A percentile compares a stretch with the other conserved stretches of the same genome.
Conservation (phyloP, 768 basidiomycete genomes). For the Russula abietina region DNA sequence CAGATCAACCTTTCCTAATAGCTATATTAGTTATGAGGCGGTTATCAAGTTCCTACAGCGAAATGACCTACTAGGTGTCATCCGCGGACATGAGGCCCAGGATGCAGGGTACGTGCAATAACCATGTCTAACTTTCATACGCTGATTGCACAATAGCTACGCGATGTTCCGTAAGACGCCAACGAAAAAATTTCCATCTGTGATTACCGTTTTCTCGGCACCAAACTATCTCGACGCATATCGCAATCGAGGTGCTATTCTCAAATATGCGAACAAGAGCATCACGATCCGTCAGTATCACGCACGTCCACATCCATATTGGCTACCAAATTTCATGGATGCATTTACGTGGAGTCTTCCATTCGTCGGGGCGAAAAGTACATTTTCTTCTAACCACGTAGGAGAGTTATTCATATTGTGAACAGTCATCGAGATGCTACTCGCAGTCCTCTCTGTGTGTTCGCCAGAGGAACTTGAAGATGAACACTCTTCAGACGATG, state of each 20-base stretch:
- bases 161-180: slow-evolving; percentile 95
- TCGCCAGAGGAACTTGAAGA: slow-evolving; percentile 95
- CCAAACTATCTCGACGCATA: slow-evolving; percentile 97
- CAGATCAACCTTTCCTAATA: not conserved
- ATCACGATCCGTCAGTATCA: slow-evolving; percentile 74
- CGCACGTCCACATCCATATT: slow-evolving; percentile 66
- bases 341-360: slow-evolving; percentile 99
- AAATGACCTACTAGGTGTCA: slow-evolving; percentile 86
- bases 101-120: slow-evolving; percentile 69
- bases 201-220: slow-evolving; percentile 97
- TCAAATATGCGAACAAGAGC: slow-evolving; percentile 95
- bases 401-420: not conserved
- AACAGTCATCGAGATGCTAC: slow-evolving; percentile 94
- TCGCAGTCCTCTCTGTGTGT: slow-evolving; percentile 92
- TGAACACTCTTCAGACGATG: slow-evolving; percentile 43
- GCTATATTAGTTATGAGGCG: slow-evolving; percentile 59
- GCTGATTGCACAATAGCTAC: slow-evolving; percentile 43
- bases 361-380: slow-evolving; percentile 97
- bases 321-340: slow-evolving; percentile 99
- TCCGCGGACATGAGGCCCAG: slow-evolving; percentile 95
- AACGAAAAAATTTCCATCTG: slow-evolving; percentile 89
- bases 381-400: slow-evolving; percentile 27
- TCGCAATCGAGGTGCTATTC: slow-evolving; percentile 92
- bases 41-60: slow-evolving; percentile 91
- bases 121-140: not conserved